Evolutionary conservation across 73 alveolate genomes (phyloP), one percentile per base, ranked within the genome.

Genomic region (Uronychia binucleata): DNA sequence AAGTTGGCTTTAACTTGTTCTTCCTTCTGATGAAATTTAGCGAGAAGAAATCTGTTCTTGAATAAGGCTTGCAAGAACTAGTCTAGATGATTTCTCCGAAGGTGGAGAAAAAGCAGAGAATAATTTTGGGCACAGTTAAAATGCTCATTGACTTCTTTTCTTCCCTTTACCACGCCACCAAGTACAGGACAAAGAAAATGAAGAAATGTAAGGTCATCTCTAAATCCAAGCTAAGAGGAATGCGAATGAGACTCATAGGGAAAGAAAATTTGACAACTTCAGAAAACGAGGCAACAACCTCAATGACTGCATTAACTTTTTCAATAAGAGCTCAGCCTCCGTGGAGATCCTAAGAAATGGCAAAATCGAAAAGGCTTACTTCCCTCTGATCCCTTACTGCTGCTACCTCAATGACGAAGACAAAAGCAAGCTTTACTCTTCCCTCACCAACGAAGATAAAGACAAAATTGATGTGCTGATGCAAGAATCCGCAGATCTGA

Each of bases 331-430:
- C 79, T 85, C 91, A 1, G 91, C 82, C 67, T 32, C 57, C 30
- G 77, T 85, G n/a, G 91, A 85, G 28, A 86, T 78, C 1, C 79
- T 77, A 0, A 33, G 79, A 27, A 77, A 85, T 19, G 59, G 58
- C 59, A 58, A 83, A 27, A 85, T 85, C 5, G 83, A 85, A 78
- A 31, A 85, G 75, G 84, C 77, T 1, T 81, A 85, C 34, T 85
- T 85, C 75, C 91, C 91, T 5, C 80, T 75, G 28, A 85, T 85
- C 86, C 91, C 91, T 8, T 77, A 85, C 58, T 85, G 91, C 77
- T 34, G 86, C 33, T 85, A 85, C 58, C 83, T 85, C 1, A 28
- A 79, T 26, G 75, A 85, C 35, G 81, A 77, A 31, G 91, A 85
- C n/a, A 85, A 85, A 58, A 30, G 30, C 1, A 83, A 74, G 14